Percentiles rank a stretch among this genome's conserved stretches.
Evolutionary conservation across 768 basidiomycete species (phyloP).

Genomic region (Aureoboletus auriporus): DNA sequence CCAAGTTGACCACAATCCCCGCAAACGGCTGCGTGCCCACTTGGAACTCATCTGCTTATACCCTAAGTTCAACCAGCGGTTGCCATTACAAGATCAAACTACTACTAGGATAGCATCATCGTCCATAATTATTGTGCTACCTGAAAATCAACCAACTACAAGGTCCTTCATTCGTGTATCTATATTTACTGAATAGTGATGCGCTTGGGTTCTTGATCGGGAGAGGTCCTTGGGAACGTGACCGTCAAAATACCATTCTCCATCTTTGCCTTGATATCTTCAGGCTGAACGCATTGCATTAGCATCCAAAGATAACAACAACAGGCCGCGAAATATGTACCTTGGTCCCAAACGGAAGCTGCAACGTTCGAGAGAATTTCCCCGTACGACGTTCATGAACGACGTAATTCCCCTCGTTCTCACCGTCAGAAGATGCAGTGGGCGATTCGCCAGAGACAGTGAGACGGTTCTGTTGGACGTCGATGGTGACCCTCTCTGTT

Average conservation of each 20-base stretch:
- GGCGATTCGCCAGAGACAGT: conserved; percentile 44
- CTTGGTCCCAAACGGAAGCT: conserved; percentile 45
- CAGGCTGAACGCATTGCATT: conserved; percentile 25
- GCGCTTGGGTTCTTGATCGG: conserved; percentile 40
- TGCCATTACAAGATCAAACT: too few relatives aligned
- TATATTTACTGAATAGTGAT: conserved; percentile 23
- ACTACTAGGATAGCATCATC: too few relatives aligned
- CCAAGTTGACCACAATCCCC: too few relatives aligned
- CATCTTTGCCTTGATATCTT: conserved; percentile 46
- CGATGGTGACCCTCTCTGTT: conserved; percentile 44
- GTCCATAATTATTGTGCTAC: too few relatives aligned
- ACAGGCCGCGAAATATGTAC: conserved; percentile 18
- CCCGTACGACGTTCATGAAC: conserved; percentile 44
- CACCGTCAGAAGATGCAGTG: conserved; percentile 17
- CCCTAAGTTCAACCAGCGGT: too few relatives aligned
- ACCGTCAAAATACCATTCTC: conserved; percentile 45
- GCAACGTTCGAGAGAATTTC: conserved; percentile 42
- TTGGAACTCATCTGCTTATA: too few relatives aligned
- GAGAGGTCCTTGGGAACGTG: conserved; percentile 41
- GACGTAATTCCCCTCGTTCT: conserved; percentile 36
- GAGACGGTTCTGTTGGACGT: conserved; percentile 44
- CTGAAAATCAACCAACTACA: too few relatives aligned
- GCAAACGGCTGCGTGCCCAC: too few relatives aligned
- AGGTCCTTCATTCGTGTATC: too few relatives aligned
- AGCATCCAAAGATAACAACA: neutral